Evolutionary conservation across 1,284 basidiomycete genomes (phyloP), one percentile per base, ranked within the genome.

Genomic region (Rhodotorula sp.): DNA sequence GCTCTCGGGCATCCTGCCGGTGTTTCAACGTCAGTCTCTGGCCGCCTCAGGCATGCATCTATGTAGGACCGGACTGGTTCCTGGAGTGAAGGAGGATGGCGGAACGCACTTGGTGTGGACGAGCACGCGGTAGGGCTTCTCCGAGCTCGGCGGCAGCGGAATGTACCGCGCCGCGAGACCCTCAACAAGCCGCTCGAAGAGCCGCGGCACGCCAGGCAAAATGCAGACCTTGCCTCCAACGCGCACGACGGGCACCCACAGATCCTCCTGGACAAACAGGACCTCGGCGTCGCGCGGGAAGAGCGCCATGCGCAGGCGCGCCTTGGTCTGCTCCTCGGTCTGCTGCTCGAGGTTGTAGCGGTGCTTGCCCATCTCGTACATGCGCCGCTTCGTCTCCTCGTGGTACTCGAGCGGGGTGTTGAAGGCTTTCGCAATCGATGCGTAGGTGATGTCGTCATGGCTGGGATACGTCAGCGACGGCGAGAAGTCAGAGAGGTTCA

Each of bases 351-450:
- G 46, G n/a, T 71, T 64, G 71, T 74, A 73, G 9, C 75, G 66
- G 16, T 61, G 50, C 65, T 87, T 88, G 66, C 86, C 85, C 81
- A 89, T 86, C 56, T 86, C 87, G 53, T 81, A 82, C 90, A 98
- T 93, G 5, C 95, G 87, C 16, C 83, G 79, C 14, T 94, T 84
- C 0, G 92, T 95, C 79, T 97, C 93, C 3, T 85, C 79, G 81
- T 97, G 88, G 79, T 96, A 89, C 52, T 82, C 84, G 41, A 97
- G 87, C 1, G 65, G 71, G 0, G 58, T 59, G 66, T 86, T 79
- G 83, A 97, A 98, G 0, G 95, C 91, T 78, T 88, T 90, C 2
- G 90, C 93, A 34, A 97, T 88, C 1, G 67, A 66, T 12, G 58
- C 44, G 66, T 74, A 74, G 5, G 74, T 75, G 49, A 74, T 70